These are phyloP conservation scores for Mariannaea elegans DNA, from an alignment of 2,329 filamentous ascomycete species.

Conservation along the genomic window DNA sequence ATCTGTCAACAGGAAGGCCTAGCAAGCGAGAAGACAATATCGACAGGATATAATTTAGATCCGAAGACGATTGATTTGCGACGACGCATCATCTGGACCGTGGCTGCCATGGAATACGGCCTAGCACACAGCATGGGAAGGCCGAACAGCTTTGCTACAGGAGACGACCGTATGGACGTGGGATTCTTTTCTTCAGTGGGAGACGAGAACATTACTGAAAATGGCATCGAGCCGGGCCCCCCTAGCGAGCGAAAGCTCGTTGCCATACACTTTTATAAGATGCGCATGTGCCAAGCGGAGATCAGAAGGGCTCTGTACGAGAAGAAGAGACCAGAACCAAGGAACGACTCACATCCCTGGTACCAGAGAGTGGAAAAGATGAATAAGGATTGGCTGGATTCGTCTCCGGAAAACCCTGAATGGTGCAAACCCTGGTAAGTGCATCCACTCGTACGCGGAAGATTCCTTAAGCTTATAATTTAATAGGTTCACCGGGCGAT, in stretches of 20 bases:
- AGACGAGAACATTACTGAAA: constrained; percentile 82
- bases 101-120: constrained; percentile 88
- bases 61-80: constrained; percentile 88
- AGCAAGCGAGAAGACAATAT: constrained; percentile 88
- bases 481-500: constrained; percentile 70
- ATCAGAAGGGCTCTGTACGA: constrained; percentile 88
- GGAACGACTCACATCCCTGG: constrained; percentile 86
- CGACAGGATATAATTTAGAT: constrained; percentile 69
- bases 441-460: background rate
- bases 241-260: constrained; percentile 85
- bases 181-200: constrained; percentile 83
- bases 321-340: constrained; percentile 79
- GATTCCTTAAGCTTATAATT: constrained; percentile 18
- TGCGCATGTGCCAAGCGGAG: constrained; percentile 87
- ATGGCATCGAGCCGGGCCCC: constrained; percentile 77
- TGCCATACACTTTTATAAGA: constrained; percentile 92
- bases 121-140: constrained; percentile 88
- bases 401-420: constrained; percentile 73
- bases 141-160: constrained; percentile 84
- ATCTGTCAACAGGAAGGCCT: constrained; percentile 90
- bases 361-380: constrained; percentile 82
- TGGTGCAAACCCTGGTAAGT: constrained; percentile 85
- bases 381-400: constrained; percentile 80
- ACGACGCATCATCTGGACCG: constrained; percentile 86
- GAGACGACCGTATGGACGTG: constrained; percentile 84